phyloP scores from a whole-genome alignment of 148 eudicot species.

The Gaultheria prostrata region DNA sequence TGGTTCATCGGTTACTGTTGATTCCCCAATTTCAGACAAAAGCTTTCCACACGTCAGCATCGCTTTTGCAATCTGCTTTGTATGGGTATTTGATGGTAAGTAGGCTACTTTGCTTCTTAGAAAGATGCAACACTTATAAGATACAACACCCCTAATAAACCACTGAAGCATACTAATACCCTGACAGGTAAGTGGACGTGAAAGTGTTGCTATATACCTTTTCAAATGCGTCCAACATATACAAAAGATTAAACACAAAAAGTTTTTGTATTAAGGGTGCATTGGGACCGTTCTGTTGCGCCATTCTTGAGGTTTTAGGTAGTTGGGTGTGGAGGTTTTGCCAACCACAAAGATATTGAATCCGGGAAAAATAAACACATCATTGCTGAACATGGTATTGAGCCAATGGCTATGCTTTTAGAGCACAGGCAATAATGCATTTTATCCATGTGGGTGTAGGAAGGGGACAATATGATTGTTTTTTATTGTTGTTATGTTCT shows the following conservation, averaged over 20 bases:
- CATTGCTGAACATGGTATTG: background rate
- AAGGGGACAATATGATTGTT: background rate
- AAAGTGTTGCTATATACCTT: background rate
- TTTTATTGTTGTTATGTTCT: background rate
- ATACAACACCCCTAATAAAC: background rate
- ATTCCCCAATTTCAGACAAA: conserved; percentile 45
- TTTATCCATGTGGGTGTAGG: background rate
- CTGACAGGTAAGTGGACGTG: background rate
- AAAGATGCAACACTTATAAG: background rate
- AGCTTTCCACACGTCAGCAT: conserved; percentile 74
- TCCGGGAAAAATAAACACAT: background rate
- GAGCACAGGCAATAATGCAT: background rate
- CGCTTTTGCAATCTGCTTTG: conserved; percentile 82
- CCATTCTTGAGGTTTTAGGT: background rate
- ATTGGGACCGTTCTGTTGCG: background rate
- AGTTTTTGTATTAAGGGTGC: background rate
- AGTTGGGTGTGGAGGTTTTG: background rate
- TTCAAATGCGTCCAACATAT: background rate
- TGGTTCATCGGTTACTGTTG: conserved; percentile 34
- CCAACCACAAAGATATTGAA: background rate
- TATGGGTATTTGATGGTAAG: background rate
- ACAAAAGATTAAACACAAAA: background rate
- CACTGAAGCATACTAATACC: background rate
- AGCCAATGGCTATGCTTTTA: background rate
- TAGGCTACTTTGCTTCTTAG: background rate